Percentiles rank a stretch among this genome's conserved stretches.
Conservation (phyloP, 495 filamentous ascomycete species). For the Neurospora pannonica region DNA sequence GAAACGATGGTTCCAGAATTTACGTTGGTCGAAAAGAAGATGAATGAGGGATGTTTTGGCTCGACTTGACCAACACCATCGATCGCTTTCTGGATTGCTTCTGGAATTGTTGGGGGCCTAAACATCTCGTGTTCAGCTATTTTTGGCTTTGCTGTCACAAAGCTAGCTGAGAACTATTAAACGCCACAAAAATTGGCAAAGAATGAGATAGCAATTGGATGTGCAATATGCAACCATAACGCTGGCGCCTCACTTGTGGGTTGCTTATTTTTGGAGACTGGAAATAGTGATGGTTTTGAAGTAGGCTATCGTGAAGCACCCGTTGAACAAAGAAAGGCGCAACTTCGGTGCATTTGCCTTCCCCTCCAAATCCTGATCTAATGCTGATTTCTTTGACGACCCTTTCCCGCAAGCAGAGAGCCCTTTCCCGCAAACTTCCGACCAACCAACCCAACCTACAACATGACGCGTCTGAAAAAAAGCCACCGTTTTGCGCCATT, state of each 20-base stretch:
- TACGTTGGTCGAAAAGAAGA: background rate
- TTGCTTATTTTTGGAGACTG: background rate
- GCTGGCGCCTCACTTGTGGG: background rate
- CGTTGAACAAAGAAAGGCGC: background rate
- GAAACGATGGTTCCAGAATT: background rate
- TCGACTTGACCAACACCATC: background rate
- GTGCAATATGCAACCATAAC: background rate
- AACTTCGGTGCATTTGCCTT: background rate
- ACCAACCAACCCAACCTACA: background rate
- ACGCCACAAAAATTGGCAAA: background rate
- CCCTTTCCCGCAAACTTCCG: background rate
- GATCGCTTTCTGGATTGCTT: background rate
- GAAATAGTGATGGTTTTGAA: background rate
- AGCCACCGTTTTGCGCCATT: background rate
- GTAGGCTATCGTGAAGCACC: background rate
- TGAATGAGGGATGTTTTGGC: no score
- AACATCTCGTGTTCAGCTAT: background rate
- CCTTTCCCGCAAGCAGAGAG: background rate
- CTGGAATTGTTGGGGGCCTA: background rate
- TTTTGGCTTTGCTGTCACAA: background rate
- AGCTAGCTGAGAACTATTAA: background rate
- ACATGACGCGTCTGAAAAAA: background rate
- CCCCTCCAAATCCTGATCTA: background rate
- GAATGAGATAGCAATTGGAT: background rate
- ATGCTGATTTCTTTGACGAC: background rate